phyloP scores from a whole-genome alignment of 2,329 filamentous ascomycete species.

The Neofusicoccum parvum region DNA sequence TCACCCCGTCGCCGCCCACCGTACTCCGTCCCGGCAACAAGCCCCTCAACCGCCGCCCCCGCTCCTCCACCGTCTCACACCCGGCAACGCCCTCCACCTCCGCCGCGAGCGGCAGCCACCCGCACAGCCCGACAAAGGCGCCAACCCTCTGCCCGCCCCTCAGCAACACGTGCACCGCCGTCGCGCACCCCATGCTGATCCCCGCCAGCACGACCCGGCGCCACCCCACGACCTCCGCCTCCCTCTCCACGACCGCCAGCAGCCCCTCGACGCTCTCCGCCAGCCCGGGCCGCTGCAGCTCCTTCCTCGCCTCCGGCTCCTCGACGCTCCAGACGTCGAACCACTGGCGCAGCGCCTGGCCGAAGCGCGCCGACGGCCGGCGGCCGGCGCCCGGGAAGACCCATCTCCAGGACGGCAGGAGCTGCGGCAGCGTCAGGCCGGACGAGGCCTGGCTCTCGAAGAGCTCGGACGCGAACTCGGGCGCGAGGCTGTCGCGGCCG shows the following conservation, averaged over 20 bases:
- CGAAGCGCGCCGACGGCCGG: slow-evolving; percentile 29
- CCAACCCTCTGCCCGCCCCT: slow-evolving; percentile 11
- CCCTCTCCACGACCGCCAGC: slow-evolving; percentile 26
- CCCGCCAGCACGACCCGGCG: slow-evolving; percentile 24
- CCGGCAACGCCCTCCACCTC: slow-evolving; percentile 1
- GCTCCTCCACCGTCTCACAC: neutral
- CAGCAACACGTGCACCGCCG: slow-evolving; percentile 24
- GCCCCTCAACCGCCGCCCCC: neutral
- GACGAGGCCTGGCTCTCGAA: slow-evolving; percentile 38
- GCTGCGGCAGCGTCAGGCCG: slow-evolving; percentile 32
- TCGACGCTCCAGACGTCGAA: slow-evolving; percentile 40
- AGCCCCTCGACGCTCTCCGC: slow-evolving; percentile 26
- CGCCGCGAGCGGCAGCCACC: slow-evolving; percentile 24
- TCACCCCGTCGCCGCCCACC: neutral
- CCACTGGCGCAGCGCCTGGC: slow-evolving; percentile 38
- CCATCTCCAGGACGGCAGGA: slow-evolving; percentile 40
- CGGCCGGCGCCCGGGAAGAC: slow-evolving; percentile 38
- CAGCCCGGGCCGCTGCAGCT: slow-evolving; percentile 28
- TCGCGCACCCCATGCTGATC: slow-evolving; percentile 27
- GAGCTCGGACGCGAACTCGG: slow-evolving; percentile 44
- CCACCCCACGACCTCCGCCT: slow-evolving; percentile 25
- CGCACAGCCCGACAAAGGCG: slow-evolving; percentile 24
- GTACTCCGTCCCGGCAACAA: neutral
- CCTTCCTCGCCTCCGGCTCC: slow-evolving; percentile 29
- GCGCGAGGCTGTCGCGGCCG: slow-evolving; percentile 42